These are phyloP conservation scores for Psilocybe mexicana DNA, from an alignment of 1,284 basidiomycete genomes.

Conservation along the genomic window DNA sequence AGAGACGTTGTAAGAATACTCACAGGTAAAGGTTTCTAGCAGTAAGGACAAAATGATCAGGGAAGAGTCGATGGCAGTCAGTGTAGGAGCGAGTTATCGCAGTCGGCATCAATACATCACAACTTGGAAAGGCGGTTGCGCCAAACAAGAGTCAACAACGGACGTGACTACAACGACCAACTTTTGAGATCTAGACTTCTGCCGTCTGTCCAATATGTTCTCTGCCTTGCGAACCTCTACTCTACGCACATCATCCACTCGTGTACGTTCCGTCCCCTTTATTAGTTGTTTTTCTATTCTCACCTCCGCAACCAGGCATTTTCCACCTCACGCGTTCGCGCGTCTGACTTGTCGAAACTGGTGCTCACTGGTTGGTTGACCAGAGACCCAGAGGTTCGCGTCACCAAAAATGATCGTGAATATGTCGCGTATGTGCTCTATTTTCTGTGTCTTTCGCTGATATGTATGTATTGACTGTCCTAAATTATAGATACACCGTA, in stretches of 20 bases:
- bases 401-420: constrained; percentile 73
- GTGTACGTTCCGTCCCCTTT: constrained; percentile 41
- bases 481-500: constrained; percentile 59
- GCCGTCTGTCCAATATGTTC: background rate
- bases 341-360: constrained; percentile 70
- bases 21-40: background rate
- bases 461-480: background rate
- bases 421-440: constrained; percentile 61
- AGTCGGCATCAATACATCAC: background rate
- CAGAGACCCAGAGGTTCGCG: constrained; percentile 67
- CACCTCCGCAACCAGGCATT: constrained; percentile 53
- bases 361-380: constrained; percentile 74
- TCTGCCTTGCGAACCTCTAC: constrained; percentile 43
- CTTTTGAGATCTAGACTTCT: background rate
- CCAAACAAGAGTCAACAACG: constrained; percentile 18
- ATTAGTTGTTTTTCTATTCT: background rate
- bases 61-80: background rate
- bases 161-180: background rate
- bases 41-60: no score
- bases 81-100: background rate
- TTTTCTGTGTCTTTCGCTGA: background rate
- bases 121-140: background rate
- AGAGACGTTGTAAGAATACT: background rate
- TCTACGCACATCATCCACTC: constrained; percentile 40
- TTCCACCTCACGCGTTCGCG: constrained; percentile 56